phyloP scores from a whole-genome alignment of 2,329 filamentous ascomycete genomes.

The Aspergillus sergii region DNA sequence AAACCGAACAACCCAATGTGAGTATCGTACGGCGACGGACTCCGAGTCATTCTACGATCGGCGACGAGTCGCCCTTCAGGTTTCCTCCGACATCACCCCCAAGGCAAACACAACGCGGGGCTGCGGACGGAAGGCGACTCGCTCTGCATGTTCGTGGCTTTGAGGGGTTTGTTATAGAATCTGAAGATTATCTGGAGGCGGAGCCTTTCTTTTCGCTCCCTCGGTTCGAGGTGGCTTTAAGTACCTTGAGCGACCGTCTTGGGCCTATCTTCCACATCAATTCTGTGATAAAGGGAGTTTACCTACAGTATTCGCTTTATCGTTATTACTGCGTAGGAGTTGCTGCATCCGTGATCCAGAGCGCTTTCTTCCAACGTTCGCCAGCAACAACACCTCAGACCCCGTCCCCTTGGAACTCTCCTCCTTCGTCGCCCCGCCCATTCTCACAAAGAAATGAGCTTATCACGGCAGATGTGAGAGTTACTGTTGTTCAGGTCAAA shows the following conservation, averaged over 20 bases:
- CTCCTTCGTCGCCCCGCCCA: constrained; percentile 30
- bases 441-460: constrained; percentile 59
- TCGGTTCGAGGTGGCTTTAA: constrained; percentile 82
- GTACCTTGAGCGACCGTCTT: constrained; percentile 81
- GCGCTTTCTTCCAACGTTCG: constrained; percentile 58
- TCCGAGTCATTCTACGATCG: constrained; percentile 68
- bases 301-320: constrained; percentile 88
- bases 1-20: constrained; percentile 59
- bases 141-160: constrained; percentile 79
- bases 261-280: constrained; percentile 88
- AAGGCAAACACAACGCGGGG: constrained; percentile 40
- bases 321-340: constrained; percentile 88
- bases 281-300: constrained; percentile 75
- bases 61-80: constrained; percentile 63
- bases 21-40: constrained; percentile 67
- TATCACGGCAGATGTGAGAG: constrained; percentile 78
- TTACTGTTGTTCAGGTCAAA: constrained; percentile 82
- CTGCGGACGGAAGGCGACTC: constrained; percentile 77
- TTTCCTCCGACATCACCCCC: constrained; percentile 55
- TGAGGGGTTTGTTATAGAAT: constrained; percentile 89
- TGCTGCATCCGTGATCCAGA: constrained; percentile 72
- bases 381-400: constrained; percentile 16
- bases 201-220: constrained; percentile 87
- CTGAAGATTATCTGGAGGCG: constrained; percentile 76
- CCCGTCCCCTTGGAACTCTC: constrained; percentile 17